phyloP scores from a whole-genome alignment of 805 yeast genomes.

The Cyberlindnera amylophila region DNA sequence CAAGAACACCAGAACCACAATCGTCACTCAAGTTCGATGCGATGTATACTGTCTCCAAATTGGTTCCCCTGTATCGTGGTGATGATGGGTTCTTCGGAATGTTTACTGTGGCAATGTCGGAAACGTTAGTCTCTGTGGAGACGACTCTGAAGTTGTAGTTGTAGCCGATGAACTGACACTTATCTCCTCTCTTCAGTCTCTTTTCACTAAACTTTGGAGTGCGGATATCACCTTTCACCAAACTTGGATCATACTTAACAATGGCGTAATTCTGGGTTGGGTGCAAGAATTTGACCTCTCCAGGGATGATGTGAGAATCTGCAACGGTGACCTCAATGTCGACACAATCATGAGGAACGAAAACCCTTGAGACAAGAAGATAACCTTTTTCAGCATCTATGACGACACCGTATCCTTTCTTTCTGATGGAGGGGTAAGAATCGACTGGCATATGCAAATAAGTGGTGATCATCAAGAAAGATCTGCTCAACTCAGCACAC shows the following conservation, averaged over 20 bases:
- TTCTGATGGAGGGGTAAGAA: conserved; percentile 60
- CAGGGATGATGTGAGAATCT: conserved; percentile 79
- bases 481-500: conserved; percentile 54
- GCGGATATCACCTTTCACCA: conserved; percentile 66
- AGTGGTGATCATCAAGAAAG: conserved; percentile 69
- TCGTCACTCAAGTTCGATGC: conserved; percentile 71
- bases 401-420: conserved; percentile 71
- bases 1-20: conserved; percentile 75
- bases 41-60: conserved; percentile 69
- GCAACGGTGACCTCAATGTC: conserved; percentile 80
- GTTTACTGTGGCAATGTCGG: conserved; percentile 71
- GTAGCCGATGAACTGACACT: conserved; percentile 75
- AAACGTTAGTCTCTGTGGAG: conserved; percentile 69
- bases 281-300: conserved; percentile 75
- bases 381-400: conserved; percentile 79
- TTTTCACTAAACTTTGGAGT: conserved; percentile 58
- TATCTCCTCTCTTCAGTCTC: conserved; percentile 71
- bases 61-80: conserved; percentile 84
- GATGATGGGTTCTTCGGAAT: conserved; percentile 63
- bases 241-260: conserved; percentile 72
- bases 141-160: conserved; percentile 66
- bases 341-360: conserved; percentile 73
- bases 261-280: conserved; percentile 86
- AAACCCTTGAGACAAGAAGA: conserved; percentile 70
- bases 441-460: conserved; percentile 70